These are phyloP conservation scores for Stemphylium vesicarium DNA, from an alignment of 2,329 filamentous ascomycete species.

Conservation along the genomic window DNA sequence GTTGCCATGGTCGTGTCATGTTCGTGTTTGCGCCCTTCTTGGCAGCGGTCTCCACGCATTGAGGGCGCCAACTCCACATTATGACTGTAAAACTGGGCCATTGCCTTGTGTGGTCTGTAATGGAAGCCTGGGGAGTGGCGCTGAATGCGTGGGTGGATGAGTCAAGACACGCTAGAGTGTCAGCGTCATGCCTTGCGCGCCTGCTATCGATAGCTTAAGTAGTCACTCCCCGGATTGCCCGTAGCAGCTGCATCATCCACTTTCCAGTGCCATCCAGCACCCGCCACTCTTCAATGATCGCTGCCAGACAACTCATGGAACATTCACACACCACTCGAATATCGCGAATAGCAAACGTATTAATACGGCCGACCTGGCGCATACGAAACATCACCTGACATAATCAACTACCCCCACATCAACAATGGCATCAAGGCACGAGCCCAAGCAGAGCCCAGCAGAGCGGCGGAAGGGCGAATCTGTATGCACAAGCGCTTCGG, in stretches of 20 bases:
- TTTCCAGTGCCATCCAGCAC: slow-evolving; percentile 23
- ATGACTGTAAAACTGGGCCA: slow-evolving; percentile 1
- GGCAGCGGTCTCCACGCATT: background rate
- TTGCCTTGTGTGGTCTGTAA: background rate
- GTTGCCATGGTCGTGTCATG: slow-evolving; percentile 4
- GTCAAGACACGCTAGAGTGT: slow-evolving; percentile 23
- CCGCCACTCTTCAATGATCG: slow-evolving; percentile 38
- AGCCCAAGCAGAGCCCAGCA: slow-evolving; percentile 68
- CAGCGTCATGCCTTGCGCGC: slow-evolving; percentile 14
- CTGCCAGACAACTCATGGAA: slow-evolving; percentile 44
- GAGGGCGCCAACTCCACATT: slow-evolving; percentile 12
- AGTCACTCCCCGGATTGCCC: slow-evolving; percentile 18
- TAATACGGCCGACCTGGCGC: slow-evolving; percentile 29
- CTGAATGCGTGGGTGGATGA: slow-evolving; percentile 6
- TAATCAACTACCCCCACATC: slow-evolving; percentile 9
- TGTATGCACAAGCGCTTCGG: slow-evolving; percentile 57
- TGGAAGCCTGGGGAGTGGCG: slow-evolving; percentile 1
- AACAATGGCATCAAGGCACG: slow-evolving; percentile 45
- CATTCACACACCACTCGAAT: slow-evolving; percentile 28
- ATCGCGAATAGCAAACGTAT: slow-evolving; percentile 29
- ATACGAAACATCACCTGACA: slow-evolving; percentile 30
- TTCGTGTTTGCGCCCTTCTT: slow-evolving; percentile 33
- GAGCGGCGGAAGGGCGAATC: slow-evolving; percentile 88
- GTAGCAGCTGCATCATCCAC: slow-evolving; percentile 12
- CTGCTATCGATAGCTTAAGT: slow-evolving; percentile 25